These are phyloP conservation scores for Trichoderma koningii DNA, from an alignment of 2,329 filamentous ascomycete genomes.

Conservation along the genomic window DNA sequence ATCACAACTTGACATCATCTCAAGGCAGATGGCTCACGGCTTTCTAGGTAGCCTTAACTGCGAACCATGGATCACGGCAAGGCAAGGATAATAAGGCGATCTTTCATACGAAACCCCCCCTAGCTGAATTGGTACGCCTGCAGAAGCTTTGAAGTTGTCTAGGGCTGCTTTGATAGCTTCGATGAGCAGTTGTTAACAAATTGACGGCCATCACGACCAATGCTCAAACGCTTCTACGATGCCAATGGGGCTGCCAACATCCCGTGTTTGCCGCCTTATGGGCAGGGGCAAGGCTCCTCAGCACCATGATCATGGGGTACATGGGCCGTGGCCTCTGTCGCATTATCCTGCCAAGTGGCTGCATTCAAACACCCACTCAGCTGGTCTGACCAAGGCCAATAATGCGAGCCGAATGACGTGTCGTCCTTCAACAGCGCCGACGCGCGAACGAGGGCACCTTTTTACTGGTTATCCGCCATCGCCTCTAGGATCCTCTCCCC, in stretches of 20 bases:
- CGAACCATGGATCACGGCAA: background rate
- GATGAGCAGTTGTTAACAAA: background rate
- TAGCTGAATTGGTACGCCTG: conserved; percentile 5
- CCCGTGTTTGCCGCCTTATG: conserved; percentile 6
- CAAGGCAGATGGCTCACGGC: no score
- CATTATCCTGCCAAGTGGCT: conserved; percentile 29
- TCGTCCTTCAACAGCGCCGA: conserved; percentile 33
- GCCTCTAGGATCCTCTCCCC: conserved; percentile 6
- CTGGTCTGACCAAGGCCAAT: conserved; percentile 8
- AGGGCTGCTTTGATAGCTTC: conserved; percentile 1
- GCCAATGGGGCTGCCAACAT: background rate
- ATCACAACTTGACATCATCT: no score
- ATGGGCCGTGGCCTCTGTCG: conserved; percentile 4
- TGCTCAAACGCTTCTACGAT: background rate
- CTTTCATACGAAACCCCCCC: background rate
- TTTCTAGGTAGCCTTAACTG: background rate
- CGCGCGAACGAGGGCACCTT: conserved; percentile 32
- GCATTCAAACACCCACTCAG: conserved; percentile 28
- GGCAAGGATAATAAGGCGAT: background rate
- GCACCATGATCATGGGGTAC: conserved; percentile 1
- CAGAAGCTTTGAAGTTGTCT: background rate
- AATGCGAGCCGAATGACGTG: conserved; percentile 31
- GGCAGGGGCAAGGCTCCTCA: background rate
- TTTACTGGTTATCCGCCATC: conserved; percentile 28
- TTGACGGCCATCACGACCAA: background rate